phyloP scores from a whole-genome alignment of 2,329 filamentous ascomycete genomes.

The Talaromyces islandicus region DNA sequence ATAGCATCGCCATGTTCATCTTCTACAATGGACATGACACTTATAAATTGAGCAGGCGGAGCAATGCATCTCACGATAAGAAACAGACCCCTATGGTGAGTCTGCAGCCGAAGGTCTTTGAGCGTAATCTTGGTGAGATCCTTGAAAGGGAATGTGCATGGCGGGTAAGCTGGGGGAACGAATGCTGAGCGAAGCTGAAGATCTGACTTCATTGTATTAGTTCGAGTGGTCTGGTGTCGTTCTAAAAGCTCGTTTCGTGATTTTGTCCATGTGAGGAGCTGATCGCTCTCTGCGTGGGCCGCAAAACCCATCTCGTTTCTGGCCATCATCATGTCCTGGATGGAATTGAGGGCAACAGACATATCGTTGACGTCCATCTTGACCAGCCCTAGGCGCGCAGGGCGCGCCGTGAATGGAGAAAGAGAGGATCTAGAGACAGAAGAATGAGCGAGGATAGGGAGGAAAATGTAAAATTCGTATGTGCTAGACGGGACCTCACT shows the following conservation, averaged over 20 bases:
- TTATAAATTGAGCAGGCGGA: not conserved
- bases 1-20: not conserved
- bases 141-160: not conserved
- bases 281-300: not conserved
- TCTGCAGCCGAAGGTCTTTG: not conserved
- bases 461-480: not conserved
- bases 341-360: not conserved
- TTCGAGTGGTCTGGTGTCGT: not conserved
- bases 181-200: not conserved
- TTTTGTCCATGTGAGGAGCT: not conserved
- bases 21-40: not conserved
- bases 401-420: not conserved
- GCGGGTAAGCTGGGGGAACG: not conserved
- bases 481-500: not conserved
- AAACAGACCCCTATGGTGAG: not conserved
- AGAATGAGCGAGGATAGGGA: not conserved
- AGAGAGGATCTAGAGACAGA: not conserved
- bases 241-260: not conserved
- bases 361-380: not conserved
- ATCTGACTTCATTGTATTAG: not conserved
- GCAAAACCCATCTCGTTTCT: not conserved
- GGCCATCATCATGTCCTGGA: not conserved
- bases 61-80: not conserved
- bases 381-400: not conserved
- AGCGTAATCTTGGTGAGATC: not conserved